Conservation (phyloP, 495 filamentous ascomycete genomes). For the Parachaetomium inaequale region DNA sequence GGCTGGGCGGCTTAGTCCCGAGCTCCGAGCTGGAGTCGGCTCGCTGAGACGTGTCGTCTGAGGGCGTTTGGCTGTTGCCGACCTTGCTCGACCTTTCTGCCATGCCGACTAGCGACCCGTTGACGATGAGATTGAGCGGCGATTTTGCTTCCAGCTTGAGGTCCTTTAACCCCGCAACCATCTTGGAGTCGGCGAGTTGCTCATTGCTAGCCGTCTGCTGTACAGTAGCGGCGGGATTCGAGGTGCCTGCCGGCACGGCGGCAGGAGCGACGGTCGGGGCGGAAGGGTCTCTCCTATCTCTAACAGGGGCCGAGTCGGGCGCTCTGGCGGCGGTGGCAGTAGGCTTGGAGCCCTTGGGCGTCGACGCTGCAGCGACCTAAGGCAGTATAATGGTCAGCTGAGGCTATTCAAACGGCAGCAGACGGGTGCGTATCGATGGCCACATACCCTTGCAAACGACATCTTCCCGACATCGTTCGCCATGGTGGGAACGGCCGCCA, state of each 20-base stretch:
- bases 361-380: slow-evolving; percentile 50
- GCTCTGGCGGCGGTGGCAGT: slow-evolving; percentile 32
- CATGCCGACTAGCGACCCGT: slow-evolving; percentile 42
- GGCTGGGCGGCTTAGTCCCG: slow-evolving; percentile 78
- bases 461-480: slow-evolving; percentile 46
- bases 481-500: slow-evolving; percentile 38
- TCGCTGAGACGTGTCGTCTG: slow-evolving; percentile 49
- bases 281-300: slow-evolving; percentile 13
- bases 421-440: neutral
- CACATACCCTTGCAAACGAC: slow-evolving; percentile 58
- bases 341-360: slow-evolving; percentile 42
- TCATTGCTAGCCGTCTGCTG: slow-evolving; percentile 1
- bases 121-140: slow-evolving; percentile 48
- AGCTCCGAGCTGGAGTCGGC: slow-evolving; percentile 67
- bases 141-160: slow-evolving; percentile 32
- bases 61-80: slow-evolving; percentile 40
- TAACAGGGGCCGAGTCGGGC: slow-evolving; percentile 7
- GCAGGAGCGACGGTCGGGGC: slow-evolving; percentile 13
- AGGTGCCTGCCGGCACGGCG: slow-evolving; percentile 2
- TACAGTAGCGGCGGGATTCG: slow-evolving; percentile 5
- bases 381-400: slow-evolving; percentile 18
- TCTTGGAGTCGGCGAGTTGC: slow-evolving; percentile 24
- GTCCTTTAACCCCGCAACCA: slow-evolving; percentile 38
- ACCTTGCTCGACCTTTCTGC: slow-evolving; percentile 33
- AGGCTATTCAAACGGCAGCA: neutral